Base-by-base conservation (phyloP, 2,329 filamentous ascomycete species). In the Clonostachys rhizophaga region DNA sequence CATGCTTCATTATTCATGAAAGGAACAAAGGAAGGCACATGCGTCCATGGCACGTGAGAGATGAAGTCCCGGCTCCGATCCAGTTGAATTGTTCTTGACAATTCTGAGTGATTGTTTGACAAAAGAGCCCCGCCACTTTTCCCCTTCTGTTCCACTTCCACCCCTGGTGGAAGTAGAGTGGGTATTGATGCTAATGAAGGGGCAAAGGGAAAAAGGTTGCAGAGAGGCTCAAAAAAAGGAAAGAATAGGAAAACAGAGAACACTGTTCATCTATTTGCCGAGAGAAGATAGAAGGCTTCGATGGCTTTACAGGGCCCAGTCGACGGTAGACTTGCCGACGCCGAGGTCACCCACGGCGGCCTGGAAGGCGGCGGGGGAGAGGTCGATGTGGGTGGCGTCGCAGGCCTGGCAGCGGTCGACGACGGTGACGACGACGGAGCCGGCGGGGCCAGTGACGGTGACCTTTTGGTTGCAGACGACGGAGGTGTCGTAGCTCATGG, bases 381-480 rank as follows among this genome's bases (percentile, higher is more conserved):
- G 60, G 54, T 81, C 77, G 16, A 81, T 52, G 55, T 79, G 73
- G 24, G 65, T 59, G 10, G 67, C 53, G 24, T 53, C 55, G 53
- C 78, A 81, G 1, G 68, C 74, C 0, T 51, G 61, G 66, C 86
- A 90, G 45, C 84, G 73, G 64, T 90, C 86, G 6, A 89, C 84
- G 7, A 90, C 80, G 17, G 67, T 82, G 24, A 88, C 73, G 53
- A 83, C 79, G 12, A 82, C 72, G 39, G 74, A 51, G 40, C 54
- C 56, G 43, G 53, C 62, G 34, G 68, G 67, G 48, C 83, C 68
- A 42, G 66, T 70, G 30, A 88, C 76, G 24, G 84, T 71, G n/a
- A 94, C 78, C 61, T 73, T 81, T 56, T 71, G 70, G 3, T 83
- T 84, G 57, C 89, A 92, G 2, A 30, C 24, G 24, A 30, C 24